Evolutionary conservation across 1,284 basidiomycete species (phyloP).

Genomic region (Sphagnurus paluster): DNA sequence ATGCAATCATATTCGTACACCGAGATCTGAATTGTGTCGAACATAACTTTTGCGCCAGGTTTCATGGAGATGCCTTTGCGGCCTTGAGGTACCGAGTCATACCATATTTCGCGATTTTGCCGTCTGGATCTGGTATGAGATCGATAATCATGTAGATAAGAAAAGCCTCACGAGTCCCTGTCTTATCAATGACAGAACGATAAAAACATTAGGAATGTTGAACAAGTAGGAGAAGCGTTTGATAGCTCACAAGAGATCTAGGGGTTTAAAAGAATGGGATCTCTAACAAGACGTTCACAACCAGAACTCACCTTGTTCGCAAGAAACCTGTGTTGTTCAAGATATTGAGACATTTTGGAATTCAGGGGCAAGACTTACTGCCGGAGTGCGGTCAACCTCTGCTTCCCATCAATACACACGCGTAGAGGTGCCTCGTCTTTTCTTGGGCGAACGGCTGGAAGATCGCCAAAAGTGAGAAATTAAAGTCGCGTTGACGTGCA

Average conservation of each 20-base stretch:
- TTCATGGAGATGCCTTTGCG: no score
- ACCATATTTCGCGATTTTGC: slow-evolving; percentile 49
- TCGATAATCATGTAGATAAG: not conserved
- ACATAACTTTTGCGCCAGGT: slow-evolving; percentile 37
- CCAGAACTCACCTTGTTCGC: slow-evolving; percentile 47
- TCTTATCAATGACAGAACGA: slow-evolving; percentile 27
- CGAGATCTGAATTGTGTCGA: slow-evolving; percentile 54
- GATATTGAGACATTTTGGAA: not conserved
- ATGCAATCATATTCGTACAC: slow-evolving; percentile 65
- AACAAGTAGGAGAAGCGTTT: not conserved
- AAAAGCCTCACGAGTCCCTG: slow-evolving; percentile 48
- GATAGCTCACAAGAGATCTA: slow-evolving; percentile 47
- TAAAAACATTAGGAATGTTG: not conserved
- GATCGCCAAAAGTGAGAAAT: not conserved
- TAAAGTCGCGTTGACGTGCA: no score
- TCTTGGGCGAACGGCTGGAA: slow-evolving; percentile 36
- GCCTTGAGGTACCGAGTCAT: slow-evolving; percentile 27
- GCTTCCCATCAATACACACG: slow-evolving; percentile 73
- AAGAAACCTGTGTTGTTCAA: slow-evolving; percentile 53
- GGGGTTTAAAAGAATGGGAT: slow-evolving; percentile 1
- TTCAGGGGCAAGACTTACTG: slow-evolving; percentile 33
- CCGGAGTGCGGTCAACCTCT: slow-evolving; percentile 67
- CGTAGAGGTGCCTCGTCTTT: slow-evolving; percentile 50
- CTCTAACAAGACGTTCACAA: not conserved
- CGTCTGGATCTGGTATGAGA: slow-evolving; percentile 22